Evolutionary conservation across 2,329 filamentous ascomycete genomes (phyloP), one percentile per base, ranked within the genome.

Genomic region (Fusarium graminum): DNA sequence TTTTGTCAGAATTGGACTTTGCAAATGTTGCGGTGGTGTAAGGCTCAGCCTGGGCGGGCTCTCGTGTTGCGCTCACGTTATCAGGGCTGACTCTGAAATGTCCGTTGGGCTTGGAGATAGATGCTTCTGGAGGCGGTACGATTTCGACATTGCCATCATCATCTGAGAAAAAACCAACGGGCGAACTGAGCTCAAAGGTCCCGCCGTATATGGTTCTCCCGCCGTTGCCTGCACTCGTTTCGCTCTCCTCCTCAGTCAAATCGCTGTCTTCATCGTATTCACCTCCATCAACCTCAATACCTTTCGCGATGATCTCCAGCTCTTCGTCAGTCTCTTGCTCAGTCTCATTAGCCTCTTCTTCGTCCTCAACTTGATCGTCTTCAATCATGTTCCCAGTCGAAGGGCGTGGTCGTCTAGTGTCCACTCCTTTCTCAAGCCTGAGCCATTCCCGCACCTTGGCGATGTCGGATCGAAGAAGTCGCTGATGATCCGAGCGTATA

Each of bases 381-480:
- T 5, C 16, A n/a, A 7, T 39, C 6, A 9, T 19, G 14, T 9
- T 17, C 14, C 7, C 32, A 38, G 12, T 17, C n/a, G 25, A 28
- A 26, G 28, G 13, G 9, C 49, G 38, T 28, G 46, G n/a, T 7
- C 28, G 47, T 10, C 52, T 55, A 0, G 41, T 54, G 10, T 58
- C 38, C 9, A 59, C 14, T 2, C 56, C 56, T 4, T 59, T 43
- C 1, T 25, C 29, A 8, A 16, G 8, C 3, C 38, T 32, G 4
- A 59, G n/a, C 56, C 52, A 59, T 1, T 38, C 32, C 14, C 56
- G 25, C 16, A 38, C 30, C 7, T 42, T 36, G 7, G n/a, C 7
- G 7, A 59, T 38, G n/a, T 59, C 53, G 1, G 14, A n/a, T 29
- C 56, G 45, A 7, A 26, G 39, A 3, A 59, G 19, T 13, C 32